Base-by-base conservation (phyloP, 768 basidiomycete genomes). In the Clavaria fumosa region DNA sequence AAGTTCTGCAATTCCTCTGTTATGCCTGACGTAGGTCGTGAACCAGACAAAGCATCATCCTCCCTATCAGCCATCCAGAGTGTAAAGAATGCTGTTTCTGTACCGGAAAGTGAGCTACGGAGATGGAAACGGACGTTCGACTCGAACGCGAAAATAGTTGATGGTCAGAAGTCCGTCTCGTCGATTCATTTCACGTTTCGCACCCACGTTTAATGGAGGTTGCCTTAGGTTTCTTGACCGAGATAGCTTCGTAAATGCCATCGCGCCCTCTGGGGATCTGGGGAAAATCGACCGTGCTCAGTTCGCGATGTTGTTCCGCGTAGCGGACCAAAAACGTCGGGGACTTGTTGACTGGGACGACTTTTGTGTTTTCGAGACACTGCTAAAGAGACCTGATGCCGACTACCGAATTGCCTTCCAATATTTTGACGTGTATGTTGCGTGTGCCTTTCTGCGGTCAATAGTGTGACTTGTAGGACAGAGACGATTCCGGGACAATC, bases 321-420 rank as follows among this genome's bases (percentile, higher is more conserved):
- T 91, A 41, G 88, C 88, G 34, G 89, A 90, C 61, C 62, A 70
- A 31, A 70, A 72, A 31, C 70, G 72, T 52, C 72, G 76, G 45
- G 86, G 78, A 24, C 62, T 82, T 18, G 69, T 93, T 38, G 80
- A 81, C 35, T 96, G 88, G 80, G 89, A 95, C 50, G 95, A 99
- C 57, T 99, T 95, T 48, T 78, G 77, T 4, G 79, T 93, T 44
- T 99, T 99, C 53, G 82, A 97, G 64, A 91, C 89, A 12, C 62
- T 85, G 45, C 61, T 93, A 50, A 89, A 96, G 63, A 69, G 84
- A 45, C 86, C 93, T 14, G 93, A 96, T 57, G 93, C 93, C 21
- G 90, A 96, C 55, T 91, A 93, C 57, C 86, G 82, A 70, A 90
- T 91, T 58, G 89, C 90, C 14, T 93, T 93, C 65, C 79, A 84